Evolutionary conservation across 2,329 filamentous ascomycete species (phyloP), one percentile per base, ranked within the genome.

Genomic region (Colletotrichum theobromicola): DNA sequence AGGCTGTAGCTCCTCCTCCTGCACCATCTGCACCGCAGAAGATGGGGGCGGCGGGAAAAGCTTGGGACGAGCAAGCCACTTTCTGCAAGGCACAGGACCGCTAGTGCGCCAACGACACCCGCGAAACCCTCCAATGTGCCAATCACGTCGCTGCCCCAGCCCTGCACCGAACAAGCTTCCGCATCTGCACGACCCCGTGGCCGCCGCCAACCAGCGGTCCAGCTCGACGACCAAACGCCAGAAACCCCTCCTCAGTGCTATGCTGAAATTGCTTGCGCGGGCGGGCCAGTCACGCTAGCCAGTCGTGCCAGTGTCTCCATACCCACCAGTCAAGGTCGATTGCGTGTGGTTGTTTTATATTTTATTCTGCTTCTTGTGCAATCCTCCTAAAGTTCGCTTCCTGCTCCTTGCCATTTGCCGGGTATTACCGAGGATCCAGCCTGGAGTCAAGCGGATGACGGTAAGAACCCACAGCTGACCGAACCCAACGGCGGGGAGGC

Each of bases 341-440:
- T 30, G 26, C 30, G 53, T 30, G 55, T 18, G 16, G 24, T 18
- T 30, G 28, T 30, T 12, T 57, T 55, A 8, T 13, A 24, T 5
- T 18, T 53, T 34, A 18, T 24, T 18, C 37, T 37, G 2, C n/a
- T 15, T 55, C 46, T 62, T 21, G 42, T 46, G 42, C 42, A 21
- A 12, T 16, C 26, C 53, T 26, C 53, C 21, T 21, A 57, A n/a
- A 57, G 26, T 26, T 55, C 15, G 24, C 61, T 61, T 18, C 21
- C 26, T 55, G 35, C 34, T 67, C n/a, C 18, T 24, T 34, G 13
- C 50, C 50, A 63, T 67, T 72, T 67, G 34, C 42, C 34, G 57
- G 68, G 62, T 72, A 72, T 74, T 74, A 63, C 68, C 55, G 62
- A 72, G 37, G 35, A 72, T 37, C 37, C 64, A 68, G 32, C 68